Conservation (phyloP, 163 green algal genomes). For the Chloromonas sp. region DNA sequence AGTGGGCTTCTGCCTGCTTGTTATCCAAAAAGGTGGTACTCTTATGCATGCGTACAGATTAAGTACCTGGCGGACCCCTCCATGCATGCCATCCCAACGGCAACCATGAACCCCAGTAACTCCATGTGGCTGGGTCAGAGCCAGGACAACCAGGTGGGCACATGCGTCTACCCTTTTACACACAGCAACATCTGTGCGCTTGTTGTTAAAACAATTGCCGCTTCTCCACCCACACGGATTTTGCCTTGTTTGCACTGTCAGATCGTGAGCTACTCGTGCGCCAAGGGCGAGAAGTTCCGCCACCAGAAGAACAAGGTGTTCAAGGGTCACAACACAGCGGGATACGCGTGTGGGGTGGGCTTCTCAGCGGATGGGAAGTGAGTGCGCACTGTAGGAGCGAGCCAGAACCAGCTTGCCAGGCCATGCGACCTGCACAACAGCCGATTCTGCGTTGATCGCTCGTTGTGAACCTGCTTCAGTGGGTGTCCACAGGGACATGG, state of each 20-base stretch:
- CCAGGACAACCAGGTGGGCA: constrained; percentile 83
- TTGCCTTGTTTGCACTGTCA: background rate
- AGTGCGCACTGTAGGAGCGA: background rate
- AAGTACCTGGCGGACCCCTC: constrained; percentile 92
- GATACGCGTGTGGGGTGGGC: constrained; percentile 87
- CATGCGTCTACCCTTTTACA: no score
- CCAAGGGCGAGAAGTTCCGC: constrained; percentile 79
- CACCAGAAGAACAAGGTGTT: constrained; percentile 96
- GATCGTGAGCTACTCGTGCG: constrained; percentile 60
- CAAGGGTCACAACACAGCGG: constrained; percentile 87
- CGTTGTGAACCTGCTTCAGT: no score
- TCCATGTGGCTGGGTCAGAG: constrained; percentile 66
- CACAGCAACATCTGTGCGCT: no score
- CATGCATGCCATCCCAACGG: constrained; percentile 89
- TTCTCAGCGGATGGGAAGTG: constrained; percentile 27
- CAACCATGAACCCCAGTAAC: constrained; percentile 66
- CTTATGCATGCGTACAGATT: constrained; percentile 42
- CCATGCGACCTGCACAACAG: background rate
- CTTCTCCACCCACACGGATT: no score
- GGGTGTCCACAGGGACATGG: background rate
- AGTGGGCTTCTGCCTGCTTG: no score
- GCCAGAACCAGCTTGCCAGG: background rate
- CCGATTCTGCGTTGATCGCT: background rate
- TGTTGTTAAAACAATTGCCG: no score
- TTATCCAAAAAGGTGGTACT: no score